phyloP scores from a whole-genome alignment of 495 filamentous ascomycete genomes.

The Ascodesmis nigricans region DNA sequence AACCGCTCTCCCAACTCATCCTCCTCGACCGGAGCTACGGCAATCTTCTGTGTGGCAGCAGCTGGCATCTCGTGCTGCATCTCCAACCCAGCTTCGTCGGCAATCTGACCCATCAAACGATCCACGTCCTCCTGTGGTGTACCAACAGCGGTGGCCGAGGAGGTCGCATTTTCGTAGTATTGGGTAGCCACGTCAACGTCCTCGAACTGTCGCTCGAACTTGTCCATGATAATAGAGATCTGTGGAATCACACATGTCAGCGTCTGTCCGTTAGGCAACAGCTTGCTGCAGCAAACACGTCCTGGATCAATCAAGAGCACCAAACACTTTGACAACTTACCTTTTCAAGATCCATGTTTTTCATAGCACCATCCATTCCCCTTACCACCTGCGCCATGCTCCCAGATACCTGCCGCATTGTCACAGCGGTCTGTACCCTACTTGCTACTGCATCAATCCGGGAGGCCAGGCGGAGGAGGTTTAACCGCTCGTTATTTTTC shows the following conservation, averaged over 20 bases:
- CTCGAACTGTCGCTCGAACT: conserved; percentile 64
- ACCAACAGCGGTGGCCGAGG: conserved; percentile 46
- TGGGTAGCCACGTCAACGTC: conserved; percentile 62
- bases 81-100: conserved; percentile 63
- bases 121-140: conserved; percentile 72
- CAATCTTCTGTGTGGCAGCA: conserved; percentile 30
- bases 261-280: no score
- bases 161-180: conserved; percentile 67
- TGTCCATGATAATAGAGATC: conserved; percentile 46
- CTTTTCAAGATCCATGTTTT: conserved; percentile 47
- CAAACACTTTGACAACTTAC: no score
- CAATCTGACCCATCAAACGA: conserved; percentile 53
- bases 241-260: no score
- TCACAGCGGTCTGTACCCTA: conserved; percentile 42
- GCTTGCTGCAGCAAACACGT: no score
- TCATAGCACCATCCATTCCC: conserved; percentile 45
- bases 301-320: no score
- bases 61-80: conserved; percentile 45
- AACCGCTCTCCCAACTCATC: no score
- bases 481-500: conserved; percentile 47
- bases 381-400: conserved; percentile 42
- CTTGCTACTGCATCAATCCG: conserved; percentile 41
- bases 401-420: conserved; percentile 41
- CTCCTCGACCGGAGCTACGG: conserved; percentile 38
- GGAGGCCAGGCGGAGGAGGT: conserved; percentile 36